Conservation (phyloP, 78 protist species). For the Cavenderia fasciculata region DNA sequence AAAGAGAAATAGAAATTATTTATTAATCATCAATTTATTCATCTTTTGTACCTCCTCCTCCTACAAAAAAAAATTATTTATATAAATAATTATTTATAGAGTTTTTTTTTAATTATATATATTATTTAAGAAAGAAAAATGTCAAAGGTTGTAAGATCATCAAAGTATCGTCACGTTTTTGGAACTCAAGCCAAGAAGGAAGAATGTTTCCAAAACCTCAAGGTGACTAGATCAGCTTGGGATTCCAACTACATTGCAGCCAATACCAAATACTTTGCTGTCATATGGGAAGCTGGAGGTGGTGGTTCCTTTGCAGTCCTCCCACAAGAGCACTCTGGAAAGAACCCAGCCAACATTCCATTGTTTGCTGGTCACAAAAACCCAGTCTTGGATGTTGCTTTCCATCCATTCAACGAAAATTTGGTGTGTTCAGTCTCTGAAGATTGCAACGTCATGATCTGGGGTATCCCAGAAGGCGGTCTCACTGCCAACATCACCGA, state of each 20-base stretch:
- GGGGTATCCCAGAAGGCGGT: conserved; percentile 96
- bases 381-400: conserved; percentile 93
- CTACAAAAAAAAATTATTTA: background rate
- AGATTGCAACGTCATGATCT: conserved; percentile 93
- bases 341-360: conserved; percentile 70
- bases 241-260: conserved; percentile 88
- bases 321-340: conserved; percentile 50
- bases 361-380: conserved; percentile 92
- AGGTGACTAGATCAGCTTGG: conserved; percentile 88
- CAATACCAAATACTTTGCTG: conserved; percentile 91
- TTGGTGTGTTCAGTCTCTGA: conserved; percentile 95
- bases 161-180: conserved; percentile 96
- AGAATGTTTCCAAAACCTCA: conserved; percentile 82
- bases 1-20: too few species aligned
- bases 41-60: too few species aligned
- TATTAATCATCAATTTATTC: too few species aligned
- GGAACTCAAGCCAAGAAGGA: conserved; percentile 88
- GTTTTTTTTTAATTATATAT: too few species aligned
- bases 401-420: conserved; percentile 96
- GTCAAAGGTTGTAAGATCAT: conserved; percentile 87
- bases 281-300: conserved; percentile 93
- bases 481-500: conserved; percentile 53
- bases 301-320: conserved; percentile 94
- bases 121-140: conserved; percentile 14
- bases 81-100: too few species aligned